These are phyloP conservation scores for Spathaspora sp. DNA, from an alignment of 1,139 yeast species.

Conservation along the genomic window DNA sequence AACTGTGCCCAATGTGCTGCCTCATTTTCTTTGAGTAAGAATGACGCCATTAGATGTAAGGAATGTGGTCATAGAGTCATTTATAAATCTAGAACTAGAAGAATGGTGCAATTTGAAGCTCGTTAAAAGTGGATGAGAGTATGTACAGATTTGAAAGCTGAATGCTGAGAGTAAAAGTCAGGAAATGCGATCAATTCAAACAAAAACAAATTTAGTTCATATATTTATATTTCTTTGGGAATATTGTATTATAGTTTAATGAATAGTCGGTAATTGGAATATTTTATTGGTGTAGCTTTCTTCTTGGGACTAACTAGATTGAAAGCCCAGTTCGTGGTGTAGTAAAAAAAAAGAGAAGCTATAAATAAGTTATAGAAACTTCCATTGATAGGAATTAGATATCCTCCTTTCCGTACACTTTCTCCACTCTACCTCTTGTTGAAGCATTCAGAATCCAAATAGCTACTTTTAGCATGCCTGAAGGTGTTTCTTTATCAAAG, in stretches of 20 bases:
- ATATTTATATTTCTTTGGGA: neutral
- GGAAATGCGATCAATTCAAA: neutral
- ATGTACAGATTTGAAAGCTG: neutral
- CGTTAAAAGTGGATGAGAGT: constrained; percentile 25
- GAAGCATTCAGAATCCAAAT: too few relatives aligned
- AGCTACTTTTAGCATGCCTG: too few relatives aligned
- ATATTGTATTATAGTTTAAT: constrained; percentile 5
- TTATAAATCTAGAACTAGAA: constrained; percentile 94
- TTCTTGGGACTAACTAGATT: neutral
- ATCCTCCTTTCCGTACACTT: too few relatives aligned
- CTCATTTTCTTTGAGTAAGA: constrained; percentile 81
- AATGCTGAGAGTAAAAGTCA: neutral
- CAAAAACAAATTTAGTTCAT: neutral
- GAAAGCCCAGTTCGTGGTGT: too few relatives aligned
- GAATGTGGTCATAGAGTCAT: constrained; percentile 98
- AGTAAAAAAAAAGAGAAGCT: too few relatives aligned
- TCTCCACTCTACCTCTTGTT: too few relatives aligned
- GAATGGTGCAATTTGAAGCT: constrained; percentile 74
- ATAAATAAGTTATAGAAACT: too few relatives aligned
- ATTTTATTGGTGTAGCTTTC: neutral
- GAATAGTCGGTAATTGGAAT: neutral
- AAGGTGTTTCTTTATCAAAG: too few relatives aligned
- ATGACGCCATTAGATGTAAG: constrained; percentile 97
- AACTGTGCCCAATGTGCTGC: constrained; percentile 97
- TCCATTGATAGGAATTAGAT: too few relatives aligned